Conservation (phyloP, 768 basidiomycete species). For the Tulasnella sp. region DNA sequence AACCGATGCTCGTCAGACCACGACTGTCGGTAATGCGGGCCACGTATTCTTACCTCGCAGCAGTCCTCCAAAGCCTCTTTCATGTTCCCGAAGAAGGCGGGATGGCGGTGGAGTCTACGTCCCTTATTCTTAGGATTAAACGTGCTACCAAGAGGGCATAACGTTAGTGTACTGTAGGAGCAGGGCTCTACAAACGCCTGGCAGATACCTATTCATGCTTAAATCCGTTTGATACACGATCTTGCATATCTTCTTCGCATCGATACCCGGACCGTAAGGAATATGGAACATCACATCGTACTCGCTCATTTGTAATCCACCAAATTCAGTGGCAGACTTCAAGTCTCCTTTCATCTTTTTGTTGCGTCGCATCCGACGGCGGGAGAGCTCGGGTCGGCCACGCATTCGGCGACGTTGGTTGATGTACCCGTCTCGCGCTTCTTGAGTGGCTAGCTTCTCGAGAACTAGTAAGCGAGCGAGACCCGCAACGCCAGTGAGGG, state of each 20-base stretch:
- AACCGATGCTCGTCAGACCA: too few species aligned
- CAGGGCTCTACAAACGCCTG: too few species aligned
- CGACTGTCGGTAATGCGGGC: too few species aligned
- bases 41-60: slow-evolving; percentile 44
- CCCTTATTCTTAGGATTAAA: slow-evolving; percentile 63
- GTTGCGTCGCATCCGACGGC: slow-evolving; percentile 39
- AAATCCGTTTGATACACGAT: slow-evolving; percentile 55
- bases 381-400: slow-evolving; percentile 43
- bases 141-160: slow-evolving; percentile 39
- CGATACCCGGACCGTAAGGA: slow-evolving; percentile 61
- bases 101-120: slow-evolving; percentile 33
- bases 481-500: slow-evolving; percentile 54
- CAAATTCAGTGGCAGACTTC: slow-evolving; percentile 45
- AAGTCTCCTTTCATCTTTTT: slow-evolving; percentile 55
- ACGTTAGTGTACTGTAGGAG: too few species aligned
- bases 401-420: slow-evolving; percentile 50
- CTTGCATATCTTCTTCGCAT: slow-evolving; percentile 54
- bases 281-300: slow-evolving; percentile 58
- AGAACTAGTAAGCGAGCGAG: slow-evolving; percentile 60
- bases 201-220: slow-evolving; percentile 17
- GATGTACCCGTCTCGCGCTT: slow-evolving; percentile 48
- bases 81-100: too few species aligned
- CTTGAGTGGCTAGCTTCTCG: slow-evolving; percentile 50
- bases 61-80: slow-evolving; percentile 46
- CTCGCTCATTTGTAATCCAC: slow-evolving; percentile 53